Evolutionary conservation across 106 monocot genomes (phyloP), one percentile per base, ranked within the genome.

Genomic region (Amphibolis antarctica): DNA sequence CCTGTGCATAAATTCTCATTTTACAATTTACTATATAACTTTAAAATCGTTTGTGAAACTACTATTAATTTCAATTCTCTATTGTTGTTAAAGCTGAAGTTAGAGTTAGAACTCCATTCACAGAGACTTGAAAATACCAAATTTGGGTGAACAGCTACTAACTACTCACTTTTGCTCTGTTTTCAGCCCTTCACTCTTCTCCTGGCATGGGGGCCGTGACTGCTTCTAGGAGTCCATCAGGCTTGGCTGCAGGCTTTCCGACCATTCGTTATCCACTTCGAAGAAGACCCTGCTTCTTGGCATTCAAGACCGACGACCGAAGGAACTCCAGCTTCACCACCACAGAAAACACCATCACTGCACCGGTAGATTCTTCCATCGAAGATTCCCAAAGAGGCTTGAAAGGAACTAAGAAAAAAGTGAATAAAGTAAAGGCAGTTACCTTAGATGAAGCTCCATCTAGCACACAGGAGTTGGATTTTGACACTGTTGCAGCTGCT

Each of bases 401-500:
- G 46, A 66, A 65, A 19, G 66, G 74, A 50, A 10, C 61, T 7
- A 14, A 42, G 17, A 54, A 71, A 64, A 76, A 67, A 19, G 3
- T 79, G 3, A 72, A 68, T 54, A 61, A 72, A 72, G 63, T 67
- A 12, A 57, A 75, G 29, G 59, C 75, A 9, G 76, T 66, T 20
- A 27, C 45, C 49, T 23, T 19, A n/a, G 63, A 69, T 36, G 63
- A 76, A 56, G 67, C 69, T 14, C 17, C 69, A 10, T 13, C 53
- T 44, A 46, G 56, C 42, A 56, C 49, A 21, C 30, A 12, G 0
- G 86, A 81, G 15, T 55, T 85, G 66, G 86, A 94, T 68, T 94
- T 89, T 59, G 74, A 78, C 48, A 83, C 83, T 63, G 77, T 89
- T 6, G 93, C 93, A 1, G 85, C 83, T n/a, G 74, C 66, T 58